phyloP scores from a whole-genome alignment of 345 rosid species.

The Eutrema heterophyllum region DNA sequence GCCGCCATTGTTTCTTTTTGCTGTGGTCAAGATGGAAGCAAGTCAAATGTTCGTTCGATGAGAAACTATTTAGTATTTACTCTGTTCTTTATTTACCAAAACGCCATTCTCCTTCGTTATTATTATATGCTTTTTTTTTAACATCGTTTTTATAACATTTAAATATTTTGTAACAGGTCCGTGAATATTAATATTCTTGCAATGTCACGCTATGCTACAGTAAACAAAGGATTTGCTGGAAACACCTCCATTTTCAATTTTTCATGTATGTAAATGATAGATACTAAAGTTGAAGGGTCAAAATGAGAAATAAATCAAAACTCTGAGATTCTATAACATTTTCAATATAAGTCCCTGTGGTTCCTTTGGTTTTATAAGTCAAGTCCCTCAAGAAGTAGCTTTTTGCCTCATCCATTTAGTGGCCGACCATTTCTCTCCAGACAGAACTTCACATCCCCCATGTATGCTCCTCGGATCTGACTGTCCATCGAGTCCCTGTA shows the following conservation, averaged over 20 bases:
- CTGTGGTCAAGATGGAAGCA: neutral
- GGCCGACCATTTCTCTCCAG: constrained; percentile 95
- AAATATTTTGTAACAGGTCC: neutral
- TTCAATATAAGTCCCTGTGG: constrained; percentile 21
- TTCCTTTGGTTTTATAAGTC: neutral
- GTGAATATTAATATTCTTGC: neutral
- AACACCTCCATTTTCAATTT: neutral
- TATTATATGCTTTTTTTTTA: no score
- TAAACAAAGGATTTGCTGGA: neutral
- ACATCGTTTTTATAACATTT: no score
- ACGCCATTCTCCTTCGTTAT: neutral
- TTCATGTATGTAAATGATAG: neutral
- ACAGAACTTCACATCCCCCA: constrained; percentile 86
- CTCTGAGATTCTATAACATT: constrained; percentile 19
- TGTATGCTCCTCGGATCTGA: constrained; percentile 83
- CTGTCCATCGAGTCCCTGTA: constrained; percentile 76
- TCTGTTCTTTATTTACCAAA: neutral
- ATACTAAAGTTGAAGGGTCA: neutral
- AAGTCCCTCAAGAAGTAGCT: constrained; percentile 39
- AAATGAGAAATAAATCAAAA: constrained; percentile 5
- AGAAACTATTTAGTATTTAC: neutral
- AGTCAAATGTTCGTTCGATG: neutral
- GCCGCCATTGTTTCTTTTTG: constrained; percentile 33
- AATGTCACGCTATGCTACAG: neutral
- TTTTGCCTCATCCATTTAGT: constrained; percentile 96